Percentiles rank a stretch among this genome's conserved stretches.
phyloP scores from a whole-genome alignment of 352 stramenopile genomes.

The Globisporangium orthogonon region DNA sequence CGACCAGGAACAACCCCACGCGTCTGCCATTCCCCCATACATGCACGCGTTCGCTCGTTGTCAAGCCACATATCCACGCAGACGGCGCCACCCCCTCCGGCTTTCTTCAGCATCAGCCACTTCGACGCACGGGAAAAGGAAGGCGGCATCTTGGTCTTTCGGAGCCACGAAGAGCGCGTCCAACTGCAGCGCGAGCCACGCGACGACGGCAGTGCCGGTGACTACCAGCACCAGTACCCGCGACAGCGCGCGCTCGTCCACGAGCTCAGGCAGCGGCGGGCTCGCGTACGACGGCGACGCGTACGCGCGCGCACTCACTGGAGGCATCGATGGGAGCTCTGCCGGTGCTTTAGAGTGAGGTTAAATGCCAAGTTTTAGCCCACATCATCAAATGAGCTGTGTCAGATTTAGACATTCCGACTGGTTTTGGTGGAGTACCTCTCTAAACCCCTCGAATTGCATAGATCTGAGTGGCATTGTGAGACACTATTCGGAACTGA shows the following conservation, averaged over 20 bases:
- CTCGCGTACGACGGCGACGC: slow-evolving; percentile 14
- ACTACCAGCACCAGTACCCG: slow-evolving; percentile 27
- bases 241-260: slow-evolving; percentile 48
- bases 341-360: not conserved
- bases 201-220: slow-evolving; percentile 22
- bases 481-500: too few relatives aligned
- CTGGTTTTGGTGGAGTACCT: too few relatives aligned
- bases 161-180: slow-evolving; percentile 32
- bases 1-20: slow-evolving; percentile 38
- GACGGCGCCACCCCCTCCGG: slow-evolving; percentile 5
- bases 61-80: not conserved
- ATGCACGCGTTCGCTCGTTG: not conserved
- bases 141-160: slow-evolving; percentile 30
- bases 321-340: not conserved
- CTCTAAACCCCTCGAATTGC: too few relatives aligned
- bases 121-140: slow-evolving; percentile 48
- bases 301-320: slow-evolving; percentile 3
- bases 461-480: too few relatives aligned
- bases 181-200: slow-evolving; percentile 43
- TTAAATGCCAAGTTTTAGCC: too few relatives aligned
- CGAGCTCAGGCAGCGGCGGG: slow-evolving; percentile 41
- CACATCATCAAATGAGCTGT: too few relatives aligned
- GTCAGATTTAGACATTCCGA: too few relatives aligned
- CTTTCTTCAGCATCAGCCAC: too few relatives aligned
- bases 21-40: slow-evolving; percentile 18